These are phyloP conservation scores for Polytolypa hystricis DNA, from an alignment of 2,329 filamentous ascomycete species.

Conservation along the genomic window DNA sequence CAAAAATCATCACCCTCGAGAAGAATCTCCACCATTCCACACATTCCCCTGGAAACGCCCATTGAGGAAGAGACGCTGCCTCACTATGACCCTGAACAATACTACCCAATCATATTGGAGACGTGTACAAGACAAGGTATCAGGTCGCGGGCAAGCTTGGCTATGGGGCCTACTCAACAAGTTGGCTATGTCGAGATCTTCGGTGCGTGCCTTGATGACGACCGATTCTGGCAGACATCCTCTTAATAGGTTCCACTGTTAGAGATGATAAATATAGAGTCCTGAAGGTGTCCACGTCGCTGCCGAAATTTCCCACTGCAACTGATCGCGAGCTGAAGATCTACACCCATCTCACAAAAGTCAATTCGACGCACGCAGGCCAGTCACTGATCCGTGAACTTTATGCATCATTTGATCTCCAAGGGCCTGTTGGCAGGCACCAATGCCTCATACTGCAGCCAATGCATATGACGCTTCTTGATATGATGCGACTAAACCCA, in stretches of 20 bases:
- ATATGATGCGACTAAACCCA: conserved; percentile 20
- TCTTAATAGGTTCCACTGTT: no score
- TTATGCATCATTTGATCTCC: conserved; percentile 22
- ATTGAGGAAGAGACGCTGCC: conserved; percentile 31
- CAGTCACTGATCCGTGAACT: conserved; percentile 19
- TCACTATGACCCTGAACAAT: conserved; percentile 24
- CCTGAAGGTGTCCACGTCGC: conserved; percentile 22
- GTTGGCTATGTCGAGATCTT: conserved; percentile 34
- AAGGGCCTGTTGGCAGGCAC: conserved; percentile 15
- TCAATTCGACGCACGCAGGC: conserved; percentile 18
- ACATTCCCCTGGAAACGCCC: conserved; percentile 5
- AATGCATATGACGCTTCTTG: conserved; percentile 21
- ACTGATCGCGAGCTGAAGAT: conserved; percentile 17
- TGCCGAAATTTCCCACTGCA: conserved; percentile 13
- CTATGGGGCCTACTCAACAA: conserved; percentile 33
- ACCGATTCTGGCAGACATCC: background rate
- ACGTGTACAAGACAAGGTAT: conserved; percentile 28
- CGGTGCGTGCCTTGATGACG: conserved; percentile 11
- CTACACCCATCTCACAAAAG: conserved; percentile 18
- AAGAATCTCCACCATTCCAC: background rate
- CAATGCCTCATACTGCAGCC: conserved; percentile 22
- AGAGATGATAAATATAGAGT: conserved; percentile 20
- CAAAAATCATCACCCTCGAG: conserved; percentile 1
- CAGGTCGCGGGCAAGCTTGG: no score
- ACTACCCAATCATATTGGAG: conserved; percentile 30